A percentile compares a stretch with the other conserved stretches of the same genome.
Conservation (phyloP, 2,329 filamentous ascomycete genomes). For the Penicillium digitatum region DNA sequence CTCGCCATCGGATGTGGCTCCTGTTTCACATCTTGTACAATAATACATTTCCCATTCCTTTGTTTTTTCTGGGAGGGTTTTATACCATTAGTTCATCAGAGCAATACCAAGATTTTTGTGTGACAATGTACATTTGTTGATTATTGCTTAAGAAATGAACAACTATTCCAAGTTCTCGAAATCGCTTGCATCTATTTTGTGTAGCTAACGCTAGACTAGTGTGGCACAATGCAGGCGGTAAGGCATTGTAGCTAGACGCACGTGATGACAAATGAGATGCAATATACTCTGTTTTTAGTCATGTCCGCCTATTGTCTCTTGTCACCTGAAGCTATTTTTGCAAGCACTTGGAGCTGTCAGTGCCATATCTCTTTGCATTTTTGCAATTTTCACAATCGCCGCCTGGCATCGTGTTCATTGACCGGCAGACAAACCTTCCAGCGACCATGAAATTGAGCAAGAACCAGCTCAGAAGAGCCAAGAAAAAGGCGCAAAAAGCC, state of each 20-base stretch:
- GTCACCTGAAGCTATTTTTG: background rate
- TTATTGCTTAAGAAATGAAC: background rate
- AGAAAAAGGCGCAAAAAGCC: conserved; percentile 90
- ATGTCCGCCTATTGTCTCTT: background rate
- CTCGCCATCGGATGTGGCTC: background rate
- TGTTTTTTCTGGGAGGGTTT: too few species aligned
- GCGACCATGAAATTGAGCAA: conserved; percentile 69
- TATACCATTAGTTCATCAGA: too few species aligned
- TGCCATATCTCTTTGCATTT: background rate
- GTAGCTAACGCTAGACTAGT: too few species aligned
- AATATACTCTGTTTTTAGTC: background rate
- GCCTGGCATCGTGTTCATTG: background rate
- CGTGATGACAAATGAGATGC: background rate
- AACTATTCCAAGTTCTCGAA: background rate
- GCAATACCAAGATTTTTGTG: background rate
- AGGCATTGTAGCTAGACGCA: background rate
- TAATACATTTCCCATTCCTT: background rate
- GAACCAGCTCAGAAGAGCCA: conserved; percentile 86
- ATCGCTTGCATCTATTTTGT: background rate
- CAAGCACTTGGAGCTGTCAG: background rate
- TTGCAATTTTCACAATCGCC: background rate
- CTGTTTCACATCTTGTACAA: background rate
- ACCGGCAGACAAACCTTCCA: background rate
- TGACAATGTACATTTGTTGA: background rate
- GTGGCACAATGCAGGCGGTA: background rate